Base-by-base conservation (phyloP, 2,329 filamentous ascomycete species). In the Sporothrix globosa region DNA sequence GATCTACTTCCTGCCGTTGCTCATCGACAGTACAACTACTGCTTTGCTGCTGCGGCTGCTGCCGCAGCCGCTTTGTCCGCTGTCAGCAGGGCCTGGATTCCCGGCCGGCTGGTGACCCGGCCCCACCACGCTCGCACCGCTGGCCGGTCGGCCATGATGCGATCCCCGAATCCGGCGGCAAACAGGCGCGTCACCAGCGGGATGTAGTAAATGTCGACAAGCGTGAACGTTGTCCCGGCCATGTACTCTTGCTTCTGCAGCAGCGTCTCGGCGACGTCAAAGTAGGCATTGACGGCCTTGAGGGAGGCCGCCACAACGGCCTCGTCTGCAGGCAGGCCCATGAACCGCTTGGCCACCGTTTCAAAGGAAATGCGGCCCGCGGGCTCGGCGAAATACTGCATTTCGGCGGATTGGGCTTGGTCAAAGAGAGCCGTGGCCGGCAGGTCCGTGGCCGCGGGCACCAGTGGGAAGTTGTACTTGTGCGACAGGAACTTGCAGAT, bases 161-260 rank as follows among this genome's bases (percentile, higher is more conserved):
- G 11, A 68, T 82, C 78, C 73, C 75, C 77, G 41, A 80, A 79
- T 19, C 81, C 81, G 70, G 78, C 79, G 9, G 76, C 79, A 71
- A 83, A 80, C 71, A 84, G 78, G 73, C 81, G 80, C 70, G 79
- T 78, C 19, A 83, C 77, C 72, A 82, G 72, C 4, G 82, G 82
- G 74, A 84, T 81, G 72, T 85, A 84, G 77, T 81, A 82, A 73
- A 85, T 82, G 75, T 85, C 83, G 52, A 77, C 75, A 14, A 84
- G 79, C 44, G 79, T 81, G 72, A 83, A 84, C 13, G 78, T 70
- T 4, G 79, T 75, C 68, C 82, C 82, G 58, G 81, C 82, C 81
- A 84, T 83, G 75, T 82, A 84, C 19, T 80, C 76, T 44, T 75
- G 78, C 2, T 79, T 39, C n/a, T 79, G 76, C 70, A 84, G 76